A percentile compares a stretch with the other conserved stretches of the same genome.
Conservation (phyloP, 495 filamentous ascomycete species). For the Neurospora discreta region DNA sequence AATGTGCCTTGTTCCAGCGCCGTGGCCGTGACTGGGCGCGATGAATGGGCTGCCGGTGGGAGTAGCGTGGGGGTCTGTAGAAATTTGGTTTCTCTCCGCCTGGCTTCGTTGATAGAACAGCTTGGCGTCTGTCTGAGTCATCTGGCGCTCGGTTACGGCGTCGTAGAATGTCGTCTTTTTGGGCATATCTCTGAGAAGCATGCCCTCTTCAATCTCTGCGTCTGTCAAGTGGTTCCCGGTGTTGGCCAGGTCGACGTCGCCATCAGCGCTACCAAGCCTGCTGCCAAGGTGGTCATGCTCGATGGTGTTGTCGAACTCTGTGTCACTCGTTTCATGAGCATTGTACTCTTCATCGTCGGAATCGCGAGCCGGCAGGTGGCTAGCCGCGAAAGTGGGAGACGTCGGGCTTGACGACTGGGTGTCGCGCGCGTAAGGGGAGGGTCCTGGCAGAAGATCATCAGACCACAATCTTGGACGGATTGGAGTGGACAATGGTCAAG, state of each 20-base stretch:
- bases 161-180: conserved; percentile 77
- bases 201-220: conserved; percentile 35
- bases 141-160: conserved; percentile 77
- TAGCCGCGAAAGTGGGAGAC: conserved; percentile 15
- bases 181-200: conserved; percentile 65
- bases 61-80: conserved; percentile 34
- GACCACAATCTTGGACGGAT: background rate
- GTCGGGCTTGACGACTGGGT: conserved; percentile 17
- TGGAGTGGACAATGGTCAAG: background rate
- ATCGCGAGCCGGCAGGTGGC: conserved; percentile 14
- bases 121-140: conserved; percentile 85
- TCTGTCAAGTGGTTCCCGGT: conserved; percentile 1
- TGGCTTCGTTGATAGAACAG: conserved; percentile 90
- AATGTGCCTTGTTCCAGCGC: conserved; percentile 12
- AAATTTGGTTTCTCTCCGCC: conserved; percentile 41
- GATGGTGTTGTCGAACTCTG: conserved; percentile 16
- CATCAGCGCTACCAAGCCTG: background rate
- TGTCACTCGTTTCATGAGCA: conserved; percentile 14
- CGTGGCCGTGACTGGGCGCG: conserved; percentile 20
- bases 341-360: conserved; percentile 24
- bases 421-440: conserved; percentile 11
- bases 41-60: conserved; percentile 42
- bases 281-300: conserved; percentile 4
- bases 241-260: background rate
- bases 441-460: conserved; percentile 4